Evolutionary conservation across 1,284 basidiomycete species (phyloP).

Genomic region (Singerocomus rubriflavus): DNA sequence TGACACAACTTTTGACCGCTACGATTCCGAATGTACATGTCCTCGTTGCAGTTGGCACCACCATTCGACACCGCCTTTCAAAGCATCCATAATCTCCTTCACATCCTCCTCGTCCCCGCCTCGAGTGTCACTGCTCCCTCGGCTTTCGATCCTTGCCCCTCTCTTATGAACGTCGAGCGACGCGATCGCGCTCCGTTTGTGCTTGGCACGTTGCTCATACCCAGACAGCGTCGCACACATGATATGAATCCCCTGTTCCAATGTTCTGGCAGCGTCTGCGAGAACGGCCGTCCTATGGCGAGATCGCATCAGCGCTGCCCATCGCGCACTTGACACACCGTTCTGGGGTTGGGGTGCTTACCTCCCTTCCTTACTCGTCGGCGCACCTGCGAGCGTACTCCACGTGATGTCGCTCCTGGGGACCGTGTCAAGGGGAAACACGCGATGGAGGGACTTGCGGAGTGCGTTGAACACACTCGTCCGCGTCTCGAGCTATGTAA

Average conservation of each 20-base stretch:
- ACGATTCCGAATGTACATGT: background rate
- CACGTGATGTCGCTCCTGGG: conserved; percentile 5
- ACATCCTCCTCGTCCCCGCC: background rate
- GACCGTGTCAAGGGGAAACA: conserved; percentile 27
- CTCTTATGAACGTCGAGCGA: background rate
- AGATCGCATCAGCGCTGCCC: background rate
- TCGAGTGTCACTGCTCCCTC: background rate
- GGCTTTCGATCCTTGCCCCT: background rate
- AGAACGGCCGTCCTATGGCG: conserved; percentile 20
- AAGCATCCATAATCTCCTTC: conserved; percentile 15
- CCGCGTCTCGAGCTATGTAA: conserved; percentile 32
- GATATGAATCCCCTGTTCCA: conserved; percentile 26
- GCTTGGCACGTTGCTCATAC: conserved; percentile 15
- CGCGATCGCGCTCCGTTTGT: conserved; percentile 12
- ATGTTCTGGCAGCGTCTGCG: conserved; percentile 23
- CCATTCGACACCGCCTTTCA: conserved; percentile 10
- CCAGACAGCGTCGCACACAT: conserved; percentile 32
- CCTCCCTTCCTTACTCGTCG: conserved; percentile 2
- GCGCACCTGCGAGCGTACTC: conserved; percentile 11
- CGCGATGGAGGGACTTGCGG: conserved; percentile 34
- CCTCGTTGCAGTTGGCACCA: conserved; percentile 11
- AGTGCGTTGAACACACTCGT: conserved; percentile 31
- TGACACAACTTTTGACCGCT: background rate
- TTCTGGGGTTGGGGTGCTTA: background rate
- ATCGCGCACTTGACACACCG: no score